Base-by-base conservation (phyloP, 495 filamentous ascomycete species). In the Chaetomium cochliodes region DNA sequence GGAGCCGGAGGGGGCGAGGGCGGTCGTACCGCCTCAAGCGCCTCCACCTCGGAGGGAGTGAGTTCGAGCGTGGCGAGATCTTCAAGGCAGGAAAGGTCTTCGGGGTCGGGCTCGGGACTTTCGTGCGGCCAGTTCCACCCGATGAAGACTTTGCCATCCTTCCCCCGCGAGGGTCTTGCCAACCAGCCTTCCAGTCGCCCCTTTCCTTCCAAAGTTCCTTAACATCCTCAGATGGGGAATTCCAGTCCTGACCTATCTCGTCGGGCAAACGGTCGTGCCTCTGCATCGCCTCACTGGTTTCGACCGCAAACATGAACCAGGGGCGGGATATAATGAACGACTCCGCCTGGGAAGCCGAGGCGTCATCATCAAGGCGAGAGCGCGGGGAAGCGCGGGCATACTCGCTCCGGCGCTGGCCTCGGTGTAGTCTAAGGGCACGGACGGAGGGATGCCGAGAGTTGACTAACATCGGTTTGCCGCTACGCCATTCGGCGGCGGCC, bases 101-200 rank as follows among this genome's bases (percentile, higher is more conserved):
- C 69, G 49, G 69, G 63, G 18, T 69, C 67, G 22, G 67, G 69
- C 0, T 53, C 53, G 1, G 67, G 69, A 44, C 52, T 51, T 61
- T 71, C 67, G 51, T 71, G 67, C 9, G 42, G 26, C 67, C 67
- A 71, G 30, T 71, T 71, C 69, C 69, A 71, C 13, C 62, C 63
- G 16, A 23, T 5, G 28, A 39, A 0, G n/a, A 20, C 3, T 2
- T 5, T 5, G 3, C 55, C 9, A 3, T 37, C 6, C 3, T 5
- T 5, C 55, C 9, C 9, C 12, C 15, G 9, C 1, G 5, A 2
- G 9, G 30, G 20, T 47, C 28, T 16, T 9, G 3, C 47, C 37
- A 67, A 3, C 57, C 52, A 2, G 53, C 20, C 30, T 37, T 57
- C 65, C 60, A 65, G 25, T 67, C 65, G 13, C 62, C 63, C 59